Evolutionary conservation across 176 grass and related monocot genomes (phyloP).

Genomic region (Cymbopogon citratus): DNA sequence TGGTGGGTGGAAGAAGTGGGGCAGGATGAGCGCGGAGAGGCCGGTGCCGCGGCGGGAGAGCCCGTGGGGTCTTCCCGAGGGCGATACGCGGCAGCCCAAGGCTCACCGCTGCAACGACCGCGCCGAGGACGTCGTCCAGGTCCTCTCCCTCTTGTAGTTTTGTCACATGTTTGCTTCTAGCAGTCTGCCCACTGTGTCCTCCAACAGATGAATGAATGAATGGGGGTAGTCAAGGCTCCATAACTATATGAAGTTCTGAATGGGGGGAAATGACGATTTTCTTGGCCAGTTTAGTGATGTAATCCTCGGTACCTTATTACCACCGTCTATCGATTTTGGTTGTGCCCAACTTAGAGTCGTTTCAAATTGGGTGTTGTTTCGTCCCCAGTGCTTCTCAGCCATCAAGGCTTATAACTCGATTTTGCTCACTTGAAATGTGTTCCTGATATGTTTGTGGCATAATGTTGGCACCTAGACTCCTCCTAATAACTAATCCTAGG

Average conservation of each 20-base stretch:
- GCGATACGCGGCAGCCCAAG: slow-evolving; percentile 67
- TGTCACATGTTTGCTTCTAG: neutral
- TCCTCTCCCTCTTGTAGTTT: neutral
- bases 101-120: slow-evolving; percentile 93
- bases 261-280: neutral
- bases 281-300: neutral
- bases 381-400: neutral
- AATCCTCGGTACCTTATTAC: neutral
- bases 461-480: neutral
- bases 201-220: neutral
- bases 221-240: neutral
- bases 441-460: neutral
- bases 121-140: slow-evolving; percentile 83
- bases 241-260: neutral
- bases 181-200: neutral
- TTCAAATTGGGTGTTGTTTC: neutral
- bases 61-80: slow-evolving; percentile 85
- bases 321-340: neutral
- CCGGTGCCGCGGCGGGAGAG: slow-evolving; percentile 71
- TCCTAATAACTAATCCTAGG: neutral
- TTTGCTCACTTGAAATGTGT: neutral
- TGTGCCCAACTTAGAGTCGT: neutral
- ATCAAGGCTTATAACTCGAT: neutral
- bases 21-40: slow-evolving; percentile 57
- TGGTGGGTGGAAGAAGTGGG: neutral